These are phyloP conservation scores for Athelia psychrophila DNA, from an alignment of 1,284 basidiomycete species.

Conservation along the genomic window DNA sequence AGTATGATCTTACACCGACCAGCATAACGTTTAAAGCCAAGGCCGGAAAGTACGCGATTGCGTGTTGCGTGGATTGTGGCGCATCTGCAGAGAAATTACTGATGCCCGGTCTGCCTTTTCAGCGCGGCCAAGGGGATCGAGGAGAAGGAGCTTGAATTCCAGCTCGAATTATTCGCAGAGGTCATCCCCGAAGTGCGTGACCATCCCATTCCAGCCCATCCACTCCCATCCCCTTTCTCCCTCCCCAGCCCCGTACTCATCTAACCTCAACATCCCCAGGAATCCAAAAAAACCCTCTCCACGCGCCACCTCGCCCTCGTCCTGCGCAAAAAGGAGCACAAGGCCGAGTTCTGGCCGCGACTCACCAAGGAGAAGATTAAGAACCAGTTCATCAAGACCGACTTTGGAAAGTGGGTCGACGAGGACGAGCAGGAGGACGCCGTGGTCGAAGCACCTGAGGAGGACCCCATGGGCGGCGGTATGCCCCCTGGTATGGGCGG, in stretches of 20 bases:
- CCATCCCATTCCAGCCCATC: too few species aligned
- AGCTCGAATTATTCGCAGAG: constrained; percentile 70
- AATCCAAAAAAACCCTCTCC: constrained; percentile 61
- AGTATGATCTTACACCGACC: constrained; percentile 64
- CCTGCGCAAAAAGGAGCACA: constrained; percentile 77
- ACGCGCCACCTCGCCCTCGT: constrained; percentile 65
- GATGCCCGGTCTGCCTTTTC: constrained; percentile 2
- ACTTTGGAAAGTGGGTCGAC: constrained; percentile 92
- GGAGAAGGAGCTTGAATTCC: constrained; percentile 69
- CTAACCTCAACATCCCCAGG: constrained; percentile 38
- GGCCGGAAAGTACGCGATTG: constrained; percentile 60
- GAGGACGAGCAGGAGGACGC: constrained; percentile 90
- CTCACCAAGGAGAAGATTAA: constrained; percentile 85
- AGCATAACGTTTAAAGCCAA: constrained; percentile 70
- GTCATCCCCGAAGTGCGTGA: constrained; percentile 65
- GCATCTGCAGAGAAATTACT: not conserved
- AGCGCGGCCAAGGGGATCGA: constrained; percentile 50
- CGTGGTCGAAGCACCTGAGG: constrained; percentile 38
- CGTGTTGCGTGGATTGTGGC: not conserved
- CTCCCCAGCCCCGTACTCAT: constrained; percentile 1
- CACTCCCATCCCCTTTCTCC: constrained; percentile 2
- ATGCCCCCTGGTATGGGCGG: constrained; percentile 37
- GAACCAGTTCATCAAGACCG: constrained; percentile 83
- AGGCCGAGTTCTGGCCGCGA: constrained; percentile 85
- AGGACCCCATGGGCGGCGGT: constrained; percentile 43